Evolutionary conservation across 306 rosid species (phyloP), one percentile per base, ranked within the genome.

Genomic region (Quercus wislizeni): DNA sequence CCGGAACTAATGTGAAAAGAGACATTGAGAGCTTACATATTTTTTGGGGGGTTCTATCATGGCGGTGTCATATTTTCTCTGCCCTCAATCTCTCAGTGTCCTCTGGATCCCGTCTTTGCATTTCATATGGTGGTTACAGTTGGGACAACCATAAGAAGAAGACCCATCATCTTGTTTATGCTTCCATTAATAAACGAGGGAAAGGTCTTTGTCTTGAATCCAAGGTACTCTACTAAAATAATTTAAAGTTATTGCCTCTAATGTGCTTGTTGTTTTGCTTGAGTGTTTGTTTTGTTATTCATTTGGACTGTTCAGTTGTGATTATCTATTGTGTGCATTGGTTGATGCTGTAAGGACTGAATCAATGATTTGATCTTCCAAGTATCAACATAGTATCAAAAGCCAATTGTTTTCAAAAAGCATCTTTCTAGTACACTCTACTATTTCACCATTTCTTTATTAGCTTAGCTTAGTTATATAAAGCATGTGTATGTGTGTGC

Each of bases 21-120:
- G 27, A 13, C 71, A 14, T 65, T 18, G 27, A 8, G 46, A 61
- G 5, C 43, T 38, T 61, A 17, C 21, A 1, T 2, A 18, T 57
- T 19, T 49, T 41, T 5, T 33, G 38, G 7, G 38, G 7, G 38
- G 12, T 46, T 18, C 6, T 5, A 1, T 68, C 43, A 84, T 84
- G 85, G 83, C 68, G 31, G 72, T 55, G 41, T 78, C 88, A 52
- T 69, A 77, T 27, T 73, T 64, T 31, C 80, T 78, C 1, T 61
- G 13, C 70, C 51, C 58, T 74, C 83, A 62, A 12, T 62, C 58
- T 7, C 21, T 64, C 63, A 81, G 56, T 78, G 6, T 78, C 82
- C 76, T 78, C 76, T 6, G 71, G 31, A 13, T 46, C 20, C 14
- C 55, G 67, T 18, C 65, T 81, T 38, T 81, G 80, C 55, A 1